Percentiles rank a stretch among this genome's conserved stretches.
These are phyloP conservation scores for Penicillium paxilli DNA, from an alignment of 495 filamentous ascomycete genomes.

Conservation along the genomic window DNA sequence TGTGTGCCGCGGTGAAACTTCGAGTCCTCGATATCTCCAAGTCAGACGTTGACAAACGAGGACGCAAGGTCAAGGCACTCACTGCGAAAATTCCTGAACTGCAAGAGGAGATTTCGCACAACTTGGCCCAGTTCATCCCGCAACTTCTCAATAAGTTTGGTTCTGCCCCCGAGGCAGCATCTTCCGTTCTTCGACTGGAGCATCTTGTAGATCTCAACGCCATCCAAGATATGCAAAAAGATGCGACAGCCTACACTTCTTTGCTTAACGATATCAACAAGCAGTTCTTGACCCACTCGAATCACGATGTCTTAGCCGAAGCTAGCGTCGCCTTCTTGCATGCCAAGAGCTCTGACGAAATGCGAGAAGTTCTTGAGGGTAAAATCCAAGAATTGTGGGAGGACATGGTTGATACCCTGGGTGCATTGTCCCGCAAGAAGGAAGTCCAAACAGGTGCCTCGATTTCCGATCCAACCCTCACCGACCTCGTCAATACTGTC, in stretches of 20 bases:
- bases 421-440: conserved; percentile 63
- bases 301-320: conserved; percentile 81
- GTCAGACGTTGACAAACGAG: conserved; percentile 54
- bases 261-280: conserved; percentile 90
- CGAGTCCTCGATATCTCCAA: conserved; percentile 61
- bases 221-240: conserved; percentile 86
- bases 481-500: conserved; percentile 75
- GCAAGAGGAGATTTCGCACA: conserved; percentile 71
- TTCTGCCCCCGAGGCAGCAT: conserved; percentile 79
- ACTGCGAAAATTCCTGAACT: conserved; percentile 61
- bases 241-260: conserved; percentile 75
- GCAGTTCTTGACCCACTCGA: conserved; percentile 88
- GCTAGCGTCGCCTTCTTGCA: conserved; percentile 80
- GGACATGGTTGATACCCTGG: conserved; percentile 68
- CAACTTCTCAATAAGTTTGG: conserved; percentile 89
- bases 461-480: conserved; percentile 60
- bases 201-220: conserved; percentile 83
- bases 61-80: conserved; percentile 62
- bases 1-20: conserved; percentile 74
- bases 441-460: conserved; percentile 64
- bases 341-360: conserved; percentile 79
- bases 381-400: conserved; percentile 87
- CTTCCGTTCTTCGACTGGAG: conserved; percentile 82
- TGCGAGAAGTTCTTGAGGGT: conserved; percentile 77
- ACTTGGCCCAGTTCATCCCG: conserved; percentile 76